Evolutionary conservation across 495 filamentous ascomycete species (phyloP).

Genomic region (Copromyces sp.): DNA sequence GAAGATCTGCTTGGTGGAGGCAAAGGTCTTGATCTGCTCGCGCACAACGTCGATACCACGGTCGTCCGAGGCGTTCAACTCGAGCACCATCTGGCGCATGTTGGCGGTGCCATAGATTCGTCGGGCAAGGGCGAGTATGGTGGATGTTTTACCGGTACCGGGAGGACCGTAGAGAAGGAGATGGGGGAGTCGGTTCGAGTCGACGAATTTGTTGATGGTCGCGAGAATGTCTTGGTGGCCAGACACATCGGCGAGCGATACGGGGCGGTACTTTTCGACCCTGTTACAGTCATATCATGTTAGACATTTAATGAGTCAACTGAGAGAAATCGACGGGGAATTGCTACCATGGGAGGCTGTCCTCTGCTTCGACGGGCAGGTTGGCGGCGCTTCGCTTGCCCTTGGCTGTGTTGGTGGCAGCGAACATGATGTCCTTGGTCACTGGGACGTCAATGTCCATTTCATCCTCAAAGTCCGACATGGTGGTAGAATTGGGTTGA

Average conservation of each 20-base stretch:
- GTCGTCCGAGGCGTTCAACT: constrained; percentile 94
- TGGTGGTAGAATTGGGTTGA: constrained; percentile 23
- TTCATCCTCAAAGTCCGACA: constrained; percentile 90
- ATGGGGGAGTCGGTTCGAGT: constrained; percentile 85
- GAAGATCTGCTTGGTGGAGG: constrained; percentile 59
- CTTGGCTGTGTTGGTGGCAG: constrained; percentile 58
- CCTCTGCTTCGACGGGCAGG: constrained; percentile 84
- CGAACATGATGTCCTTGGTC: constrained; percentile 49
- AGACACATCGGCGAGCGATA: constrained; percentile 80
- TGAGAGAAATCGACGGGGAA: neutral
- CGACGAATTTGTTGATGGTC: constrained; percentile 95
- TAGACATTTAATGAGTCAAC: neutral
- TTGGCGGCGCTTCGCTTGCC: constrained; percentile 88
- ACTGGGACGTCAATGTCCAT: constrained; percentile 72
- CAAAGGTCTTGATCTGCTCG: constrained; percentile 99
- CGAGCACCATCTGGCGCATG: constrained; percentile 95
- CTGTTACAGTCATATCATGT: constrained; percentile 29
- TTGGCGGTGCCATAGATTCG: constrained; percentile 88
- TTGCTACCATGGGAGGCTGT: constrained; percentile 82
- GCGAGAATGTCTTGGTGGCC: constrained; percentile 97
- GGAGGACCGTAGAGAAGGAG: constrained; percentile 96
- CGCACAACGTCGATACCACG: constrained; percentile 96
- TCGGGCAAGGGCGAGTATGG: constrained; percentile 79
- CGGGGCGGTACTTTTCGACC: constrained; percentile 98
- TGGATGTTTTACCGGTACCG: constrained; percentile 96